Evolutionary conservation across 192 early-diverging fungal species (phyloP).

Genomic region (Borealophlyctis nickersoniae): DNA sequence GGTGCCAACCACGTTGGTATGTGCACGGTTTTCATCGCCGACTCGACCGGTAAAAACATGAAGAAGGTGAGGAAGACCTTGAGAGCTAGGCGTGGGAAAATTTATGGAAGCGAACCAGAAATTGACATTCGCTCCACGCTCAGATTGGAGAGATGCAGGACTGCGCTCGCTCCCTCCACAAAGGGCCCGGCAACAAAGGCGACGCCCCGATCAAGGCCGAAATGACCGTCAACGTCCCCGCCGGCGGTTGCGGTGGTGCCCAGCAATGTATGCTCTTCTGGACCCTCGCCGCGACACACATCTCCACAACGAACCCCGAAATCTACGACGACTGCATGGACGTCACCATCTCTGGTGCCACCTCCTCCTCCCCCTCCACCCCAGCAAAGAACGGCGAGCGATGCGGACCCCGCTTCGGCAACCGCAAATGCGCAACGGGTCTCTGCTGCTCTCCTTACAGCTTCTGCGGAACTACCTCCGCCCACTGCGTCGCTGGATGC

Average conservation of each 20-base stretch:
- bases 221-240: slow-evolving; percentile 18
- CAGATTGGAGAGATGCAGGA: slow-evolving; percentile 12
- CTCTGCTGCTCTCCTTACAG: slow-evolving; percentile 17
- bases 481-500: slow-evolving; percentile 16
- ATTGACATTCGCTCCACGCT: too few relatives aligned
- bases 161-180: slow-evolving; percentile 24
- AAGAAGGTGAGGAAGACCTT: too few relatives aligned
- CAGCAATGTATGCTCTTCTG: slow-evolving; percentile 39
- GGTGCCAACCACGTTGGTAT: slow-evolving; percentile 19
- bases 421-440: slow-evolving; percentile 4
- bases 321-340: slow-evolving; percentile 35
- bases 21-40: too few relatives aligned
- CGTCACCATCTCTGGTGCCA: slow-evolving; percentile 1
- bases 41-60: too few relatives aligned
- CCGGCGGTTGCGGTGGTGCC: slow-evolving; percentile 24
- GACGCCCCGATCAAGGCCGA: slow-evolving; percentile 2
- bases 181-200: slow-evolving; percentile 25
- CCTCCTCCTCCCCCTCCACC: background rate
- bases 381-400: background rate
- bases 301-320: slow-evolving; percentile 23
- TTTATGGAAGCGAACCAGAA: too few relatives aligned
- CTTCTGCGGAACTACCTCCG: slow-evolving; percentile 17
- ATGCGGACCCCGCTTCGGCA: background rate
- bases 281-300: slow-evolving; percentile 29
- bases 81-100: too few relatives aligned